Conservation (phyloP, 2,329 filamentous ascomycete species). For the Botrytis medusae region DNA sequence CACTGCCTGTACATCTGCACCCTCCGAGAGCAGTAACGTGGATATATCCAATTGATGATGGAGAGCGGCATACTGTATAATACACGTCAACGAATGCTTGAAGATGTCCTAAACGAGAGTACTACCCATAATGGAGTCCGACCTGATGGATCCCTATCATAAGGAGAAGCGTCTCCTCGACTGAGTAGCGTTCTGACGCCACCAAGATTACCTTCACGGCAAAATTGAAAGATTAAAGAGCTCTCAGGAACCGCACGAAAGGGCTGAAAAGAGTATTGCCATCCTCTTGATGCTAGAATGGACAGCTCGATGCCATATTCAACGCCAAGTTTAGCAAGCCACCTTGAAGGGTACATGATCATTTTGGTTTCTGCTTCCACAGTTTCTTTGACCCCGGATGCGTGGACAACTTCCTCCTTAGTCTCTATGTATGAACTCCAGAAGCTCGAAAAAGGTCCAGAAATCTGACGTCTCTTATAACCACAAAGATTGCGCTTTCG, state of each 20-base stretch:
- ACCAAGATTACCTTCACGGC: not conserved
- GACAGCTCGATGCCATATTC: not conserved
- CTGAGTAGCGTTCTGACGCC: not conserved
- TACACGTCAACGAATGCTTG: too few species aligned
- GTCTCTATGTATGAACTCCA: not conserved
- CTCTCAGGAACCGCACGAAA: not conserved
- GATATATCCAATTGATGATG: conserved; percentile 2
- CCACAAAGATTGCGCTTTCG: too few species aligned
- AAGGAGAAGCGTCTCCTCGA: not conserved
- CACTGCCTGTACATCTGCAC: not conserved
- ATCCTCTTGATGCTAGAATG: not conserved
- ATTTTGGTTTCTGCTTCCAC: not conserved
- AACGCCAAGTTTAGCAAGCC: not conserved
- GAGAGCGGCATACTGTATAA: not conserved
- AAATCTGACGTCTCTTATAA: not conserved
- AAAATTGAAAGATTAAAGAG: not conserved
- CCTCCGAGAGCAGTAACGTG: not conserved
- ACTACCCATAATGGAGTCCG: not conserved
- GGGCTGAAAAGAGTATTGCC: not conserved
- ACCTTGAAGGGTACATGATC: not conserved
- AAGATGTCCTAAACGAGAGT: too few species aligned
- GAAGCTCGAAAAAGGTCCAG: not conserved
- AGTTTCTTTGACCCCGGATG: not conserved
- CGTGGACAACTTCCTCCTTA: not conserved
- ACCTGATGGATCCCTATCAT: not conserved